Percentiles rank a stretch among this genome's conserved stretches.
Conservation (phyloP, 371 early-diverging fungal genomes). For the Lichtheimia ornata region DNA sequence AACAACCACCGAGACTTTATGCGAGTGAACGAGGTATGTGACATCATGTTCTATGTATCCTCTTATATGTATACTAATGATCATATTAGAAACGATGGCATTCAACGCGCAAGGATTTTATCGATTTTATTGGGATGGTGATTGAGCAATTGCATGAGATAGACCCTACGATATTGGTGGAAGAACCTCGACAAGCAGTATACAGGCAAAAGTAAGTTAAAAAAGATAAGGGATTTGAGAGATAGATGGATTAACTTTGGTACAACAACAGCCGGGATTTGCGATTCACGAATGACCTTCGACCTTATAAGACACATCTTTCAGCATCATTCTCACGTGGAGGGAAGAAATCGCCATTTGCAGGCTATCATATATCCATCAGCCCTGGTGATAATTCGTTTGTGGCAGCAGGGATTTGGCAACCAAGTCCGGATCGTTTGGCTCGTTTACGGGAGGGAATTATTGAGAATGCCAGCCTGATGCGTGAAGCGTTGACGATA, state of each 20-base stretch:
- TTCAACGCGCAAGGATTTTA: slow-evolving; percentile 44
- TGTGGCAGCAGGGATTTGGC: slow-evolving; percentile 53
- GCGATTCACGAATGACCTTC: slow-evolving; percentile 58
- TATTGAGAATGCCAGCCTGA: slow-evolving; percentile 37
- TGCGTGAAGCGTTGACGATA: slow-evolving; percentile 44
- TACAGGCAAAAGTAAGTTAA: slow-evolving; percentile 48
- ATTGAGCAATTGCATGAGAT: slow-evolving; percentile 42
- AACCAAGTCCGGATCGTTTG: slow-evolving; percentile 32
- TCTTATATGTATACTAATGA: background rate
- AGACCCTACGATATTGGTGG: slow-evolving; percentile 47
- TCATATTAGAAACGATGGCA: slow-evolving; percentile 36
- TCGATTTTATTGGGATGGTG: slow-evolving; percentile 50
- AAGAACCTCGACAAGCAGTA: slow-evolving; percentile 51
- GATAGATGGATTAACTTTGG: no score
- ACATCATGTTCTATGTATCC: background rate
- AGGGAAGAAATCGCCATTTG: slow-evolving; percentile 50
- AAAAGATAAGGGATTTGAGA: background rate
- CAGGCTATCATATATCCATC: slow-evolving; percentile 51
- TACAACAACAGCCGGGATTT: slow-evolving; percentile 47
- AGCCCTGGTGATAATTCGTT: slow-evolving; percentile 39
- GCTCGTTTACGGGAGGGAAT: slow-evolving; percentile 44
- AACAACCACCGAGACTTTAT: slow-evolving; percentile 61
- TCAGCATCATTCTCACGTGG: slow-evolving; percentile 50
- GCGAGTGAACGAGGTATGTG: slow-evolving; percentile 33
- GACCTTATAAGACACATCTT: slow-evolving; percentile 54